Evolutionary conservation across 805 yeast species (phyloP).

Genomic region (Candida silvatica): DNA sequence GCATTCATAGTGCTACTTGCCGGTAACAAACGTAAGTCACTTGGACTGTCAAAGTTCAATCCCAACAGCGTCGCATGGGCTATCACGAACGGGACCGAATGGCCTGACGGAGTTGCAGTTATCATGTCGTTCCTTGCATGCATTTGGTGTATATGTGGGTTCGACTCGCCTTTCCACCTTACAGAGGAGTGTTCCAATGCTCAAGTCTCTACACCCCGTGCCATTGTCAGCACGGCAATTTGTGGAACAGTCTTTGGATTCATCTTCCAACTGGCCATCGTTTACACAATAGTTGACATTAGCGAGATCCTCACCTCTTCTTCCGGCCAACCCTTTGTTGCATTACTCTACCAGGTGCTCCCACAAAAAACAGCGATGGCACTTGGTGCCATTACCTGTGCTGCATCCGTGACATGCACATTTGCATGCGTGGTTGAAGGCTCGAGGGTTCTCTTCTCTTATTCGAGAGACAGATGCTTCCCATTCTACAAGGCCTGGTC

Average conservation of each 20-base stretch:
- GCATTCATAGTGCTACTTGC: conserved; percentile 48
- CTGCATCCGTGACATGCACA: conserved; percentile 42
- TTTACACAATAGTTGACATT: conserved; percentile 50
- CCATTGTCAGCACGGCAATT: conserved; percentile 50
- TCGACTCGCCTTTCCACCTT: conserved; percentile 67
- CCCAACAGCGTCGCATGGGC: conserved; percentile 43
- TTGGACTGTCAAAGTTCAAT: conserved; percentile 40
- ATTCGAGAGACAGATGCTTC: conserved; percentile 60
- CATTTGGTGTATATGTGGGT: conserved; percentile 68
- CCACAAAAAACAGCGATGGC: conserved; percentile 31
- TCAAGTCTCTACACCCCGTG: conserved; percentile 54
- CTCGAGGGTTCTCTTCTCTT: conserved; percentile 58
- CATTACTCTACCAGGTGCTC: conserved; percentile 44
- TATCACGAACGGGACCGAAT: conserved; percentile 48
- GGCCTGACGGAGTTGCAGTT: conserved; percentile 51
- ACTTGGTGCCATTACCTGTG: conserved; percentile 34
- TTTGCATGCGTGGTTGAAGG: conserved; percentile 54
- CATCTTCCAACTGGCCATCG: conserved; percentile 48
- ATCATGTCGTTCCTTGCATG: conserved; percentile 52
- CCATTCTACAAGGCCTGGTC: conserved; percentile 46
- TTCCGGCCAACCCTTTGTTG: conserved; percentile 52
- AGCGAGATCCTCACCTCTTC: conserved; percentile 36
- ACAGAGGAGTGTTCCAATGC: conserved; percentile 67
- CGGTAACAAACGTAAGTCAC: conserved; percentile 31
- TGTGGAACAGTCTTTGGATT: conserved; percentile 51